Conservation (phyloP, 2,329 filamentous ascomycete genomes). For the Stemphylium lycopersici region DNA sequence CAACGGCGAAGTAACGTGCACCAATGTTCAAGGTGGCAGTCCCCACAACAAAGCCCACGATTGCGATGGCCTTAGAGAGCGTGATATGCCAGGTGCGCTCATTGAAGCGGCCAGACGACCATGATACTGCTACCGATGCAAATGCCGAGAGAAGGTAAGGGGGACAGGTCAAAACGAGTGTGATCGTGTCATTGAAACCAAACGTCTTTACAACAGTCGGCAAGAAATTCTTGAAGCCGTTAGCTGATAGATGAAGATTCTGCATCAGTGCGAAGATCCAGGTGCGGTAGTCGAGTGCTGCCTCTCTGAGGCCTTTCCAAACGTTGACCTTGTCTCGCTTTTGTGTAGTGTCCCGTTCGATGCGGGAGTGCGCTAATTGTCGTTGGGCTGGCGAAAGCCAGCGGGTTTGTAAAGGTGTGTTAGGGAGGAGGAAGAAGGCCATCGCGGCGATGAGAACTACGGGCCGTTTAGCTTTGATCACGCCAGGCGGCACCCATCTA, state of each 20-base stretch:
- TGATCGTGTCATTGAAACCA: conserved; percentile 38
- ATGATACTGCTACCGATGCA: conserved; percentile 24
- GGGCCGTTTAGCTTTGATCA: too few species aligned
- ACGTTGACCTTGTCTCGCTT: conserved; percentile 27
- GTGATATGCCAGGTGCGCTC: conserved; percentile 45
- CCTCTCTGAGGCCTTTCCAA: conserved; percentile 23
- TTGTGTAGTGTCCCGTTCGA: conserved; percentile 53
- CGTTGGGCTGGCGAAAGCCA: conserved; percentile 6
- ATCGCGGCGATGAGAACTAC: too few species aligned
- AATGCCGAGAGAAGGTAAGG: conserved; percentile 42
- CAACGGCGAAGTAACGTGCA: conserved; percentile 42
- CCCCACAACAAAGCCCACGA: conserved; percentile 40
- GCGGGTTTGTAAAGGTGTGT: too few species aligned
- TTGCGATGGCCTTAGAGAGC: conserved; percentile 31
- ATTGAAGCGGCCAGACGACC: conserved; percentile 33
- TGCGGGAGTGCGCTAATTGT: conserved; percentile 34
- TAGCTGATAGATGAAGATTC: conserved; percentile 25
- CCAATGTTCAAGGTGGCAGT: conserved; percentile 33
- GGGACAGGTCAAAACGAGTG: conserved; percentile 35
- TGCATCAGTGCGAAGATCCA: conserved; percentile 27
- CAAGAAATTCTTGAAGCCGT: conserved; percentile 41
- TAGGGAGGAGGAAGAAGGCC: too few species aligned
- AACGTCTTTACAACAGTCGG: conserved; percentile 42
- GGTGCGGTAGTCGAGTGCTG: conserved; percentile 19
- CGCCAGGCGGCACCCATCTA: too few species aligned